Conservation (phyloP, 2,329 filamentous ascomycete genomes). For the Cercospora beticola region DNA sequence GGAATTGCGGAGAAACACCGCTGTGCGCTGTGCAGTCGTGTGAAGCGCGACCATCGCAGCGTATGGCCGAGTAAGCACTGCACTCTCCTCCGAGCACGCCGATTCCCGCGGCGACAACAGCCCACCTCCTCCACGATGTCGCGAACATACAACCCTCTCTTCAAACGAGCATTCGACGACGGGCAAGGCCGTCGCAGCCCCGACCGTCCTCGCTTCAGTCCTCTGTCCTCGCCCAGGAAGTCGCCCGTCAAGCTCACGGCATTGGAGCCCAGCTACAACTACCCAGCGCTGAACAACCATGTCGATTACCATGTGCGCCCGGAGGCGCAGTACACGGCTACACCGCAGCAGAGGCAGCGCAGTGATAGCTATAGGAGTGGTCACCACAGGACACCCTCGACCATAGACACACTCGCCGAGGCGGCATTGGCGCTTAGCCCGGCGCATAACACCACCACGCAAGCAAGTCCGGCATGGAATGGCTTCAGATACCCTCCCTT, state of each 20-base stretch:
- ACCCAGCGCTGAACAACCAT: conserved; percentile 34
- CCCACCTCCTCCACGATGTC: conserved; percentile 6
- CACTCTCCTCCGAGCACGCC: neutral
- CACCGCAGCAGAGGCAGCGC: conserved; percentile 23
- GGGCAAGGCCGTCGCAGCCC: neutral
- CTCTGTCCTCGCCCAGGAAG: conserved; percentile 15
- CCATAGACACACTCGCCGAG: conserved; percentile 48
- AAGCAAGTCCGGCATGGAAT: conserved; percentile 21
- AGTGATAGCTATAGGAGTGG: conserved; percentile 27
- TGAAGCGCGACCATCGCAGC: neutral
- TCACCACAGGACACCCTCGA: conserved; percentile 36
- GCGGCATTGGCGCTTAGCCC: conserved; percentile 45
- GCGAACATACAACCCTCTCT: conserved; percentile 9
- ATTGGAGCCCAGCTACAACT: conserved; percentile 38
- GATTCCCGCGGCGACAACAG: conserved; percentile 1
- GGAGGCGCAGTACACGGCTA: conserved; percentile 23
- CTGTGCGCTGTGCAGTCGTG: neutral
- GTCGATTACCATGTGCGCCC: conserved; percentile 26
- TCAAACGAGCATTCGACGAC: conserved; percentile 6
- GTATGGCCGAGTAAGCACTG: neutral
- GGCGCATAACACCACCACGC: conserved; percentile 22
- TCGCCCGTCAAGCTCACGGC: conserved; percentile 33
- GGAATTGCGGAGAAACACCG: neutral
- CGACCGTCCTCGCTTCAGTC: neutral
- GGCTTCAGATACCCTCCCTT: conserved; percentile 25